Conservation (phyloP, 495 filamentous ascomycete species). For the Staphylotrichum longicolle region DNA sequence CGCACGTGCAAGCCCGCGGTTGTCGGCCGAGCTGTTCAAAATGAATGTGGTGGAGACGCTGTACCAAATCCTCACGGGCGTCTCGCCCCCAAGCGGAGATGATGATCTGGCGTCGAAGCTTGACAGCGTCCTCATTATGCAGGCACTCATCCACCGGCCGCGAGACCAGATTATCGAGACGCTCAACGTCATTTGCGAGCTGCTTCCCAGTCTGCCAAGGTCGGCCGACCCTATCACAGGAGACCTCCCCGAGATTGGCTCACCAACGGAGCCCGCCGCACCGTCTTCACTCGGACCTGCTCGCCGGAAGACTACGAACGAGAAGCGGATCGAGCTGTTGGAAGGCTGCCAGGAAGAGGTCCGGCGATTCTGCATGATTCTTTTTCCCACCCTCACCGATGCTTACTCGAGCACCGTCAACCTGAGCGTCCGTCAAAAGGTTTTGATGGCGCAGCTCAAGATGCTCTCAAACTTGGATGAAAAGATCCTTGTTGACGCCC, state of each 20-base stretch:
- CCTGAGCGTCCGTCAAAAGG: conserved; percentile 94
- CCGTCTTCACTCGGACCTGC: conserved; percentile 33
- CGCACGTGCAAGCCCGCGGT: conserved; percentile 77
- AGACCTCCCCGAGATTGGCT: conserved; percentile 48
- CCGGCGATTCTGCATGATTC: conserved; percentile 85
- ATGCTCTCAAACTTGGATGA: conserved; percentile 95
- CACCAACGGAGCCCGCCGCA: conserved; percentile 37
- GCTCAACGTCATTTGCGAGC: conserved; percentile 94
- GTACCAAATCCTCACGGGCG: conserved; percentile 95
- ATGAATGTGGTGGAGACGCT: conserved; percentile 98
- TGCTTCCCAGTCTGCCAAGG: conserved; percentile 68
- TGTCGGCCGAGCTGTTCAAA: conserved; percentile 89
- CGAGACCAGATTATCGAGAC: conserved; percentile 96
- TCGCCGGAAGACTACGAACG: conserved; percentile 62
- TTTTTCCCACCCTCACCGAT: conserved; percentile 96
- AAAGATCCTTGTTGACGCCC: conserved; percentile 76
- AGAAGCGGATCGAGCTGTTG: conserved; percentile 74
- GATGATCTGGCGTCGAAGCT: conserved; percentile 86
- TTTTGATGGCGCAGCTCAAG: conserved; percentile 90
- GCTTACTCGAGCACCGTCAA: conserved; percentile 99
- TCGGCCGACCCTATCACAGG: conserved; percentile 52
- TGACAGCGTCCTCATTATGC: conserved; percentile 98
- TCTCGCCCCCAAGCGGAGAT: conserved; percentile 79
- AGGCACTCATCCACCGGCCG: conserved; percentile 94
- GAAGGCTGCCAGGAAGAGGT: conserved; percentile 79